phyloP scores from a whole-genome alignment of 805 yeast genomes.

The Yarrowia porcina region DNA sequence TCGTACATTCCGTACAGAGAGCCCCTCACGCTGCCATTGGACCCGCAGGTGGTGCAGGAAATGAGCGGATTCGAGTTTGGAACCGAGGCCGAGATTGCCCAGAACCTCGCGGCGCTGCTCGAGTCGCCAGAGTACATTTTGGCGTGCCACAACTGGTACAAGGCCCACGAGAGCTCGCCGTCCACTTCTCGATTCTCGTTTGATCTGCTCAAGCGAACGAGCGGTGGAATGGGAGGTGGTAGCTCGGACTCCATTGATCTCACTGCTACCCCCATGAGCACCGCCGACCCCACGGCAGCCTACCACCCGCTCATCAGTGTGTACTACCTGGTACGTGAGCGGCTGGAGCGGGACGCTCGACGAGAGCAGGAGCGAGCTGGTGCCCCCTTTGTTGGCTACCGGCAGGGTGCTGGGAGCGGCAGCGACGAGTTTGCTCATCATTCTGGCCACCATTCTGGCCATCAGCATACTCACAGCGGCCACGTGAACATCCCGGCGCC shows the following conservation, averaged over 20 bases:
- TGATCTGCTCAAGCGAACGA: conserved; percentile 27
- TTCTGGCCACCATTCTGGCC: neutral
- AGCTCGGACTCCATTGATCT: neutral
- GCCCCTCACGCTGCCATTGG: conserved; percentile 71
- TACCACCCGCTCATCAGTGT: conserved; percentile 87
- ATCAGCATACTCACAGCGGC: neutral
- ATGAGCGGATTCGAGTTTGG: conserved; percentile 81
- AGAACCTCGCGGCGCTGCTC: conserved; percentile 56
- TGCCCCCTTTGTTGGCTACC: neutral
- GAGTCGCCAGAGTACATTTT: conserved; percentile 62
- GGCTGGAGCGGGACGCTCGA: conserved; percentile 57
- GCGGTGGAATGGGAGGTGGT: conserved; percentile 14
- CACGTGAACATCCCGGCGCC: conserved; percentile 1
- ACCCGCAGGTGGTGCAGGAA: conserved; percentile 62
- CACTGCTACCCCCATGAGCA: conserved; percentile 4
- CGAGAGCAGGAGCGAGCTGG: neutral
- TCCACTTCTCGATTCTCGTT: conserved; percentile 14
- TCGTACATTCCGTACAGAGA: conserved; percentile 71
- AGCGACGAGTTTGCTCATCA: neutral
- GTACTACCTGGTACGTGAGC: conserved; percentile 82
- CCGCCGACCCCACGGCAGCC: conserved; percentile 71
- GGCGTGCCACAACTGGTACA: conserved; percentile 62
- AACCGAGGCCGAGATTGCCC: conserved; percentile 53
- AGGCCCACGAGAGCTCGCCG: conserved; percentile 27
- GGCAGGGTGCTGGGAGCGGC: neutral